Evolutionary conservation across 1,284 basidiomycete genomes (phyloP).

Genomic region (Tilletia setariae): DNA sequence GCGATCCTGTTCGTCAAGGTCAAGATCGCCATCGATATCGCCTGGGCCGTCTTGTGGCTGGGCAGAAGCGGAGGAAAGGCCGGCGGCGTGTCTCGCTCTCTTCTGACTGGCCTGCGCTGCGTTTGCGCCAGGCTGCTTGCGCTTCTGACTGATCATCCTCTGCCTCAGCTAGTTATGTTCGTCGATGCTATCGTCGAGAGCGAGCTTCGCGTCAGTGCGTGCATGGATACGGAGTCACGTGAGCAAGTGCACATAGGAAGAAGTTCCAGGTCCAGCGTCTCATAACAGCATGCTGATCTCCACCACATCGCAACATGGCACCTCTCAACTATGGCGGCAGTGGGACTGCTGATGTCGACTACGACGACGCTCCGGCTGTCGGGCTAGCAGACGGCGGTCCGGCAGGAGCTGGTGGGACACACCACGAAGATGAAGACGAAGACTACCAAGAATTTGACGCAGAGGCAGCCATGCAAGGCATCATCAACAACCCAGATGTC

Average conservation of each 20-base stretch:
- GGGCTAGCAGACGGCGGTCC: not conserved
- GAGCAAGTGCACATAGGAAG: too few relatives aligned
- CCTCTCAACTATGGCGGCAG: conserved; percentile 23
- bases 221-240: too few relatives aligned
- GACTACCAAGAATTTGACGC: conserved; percentile 11
- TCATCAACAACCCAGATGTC: conserved; percentile 5
- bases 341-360: conserved; percentile 15
- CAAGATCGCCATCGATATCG: conserved; percentile 33
- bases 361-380: not conserved
- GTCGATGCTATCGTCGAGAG: not conserved
- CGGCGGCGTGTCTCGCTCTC: not conserved
- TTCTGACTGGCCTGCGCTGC: not conserved
- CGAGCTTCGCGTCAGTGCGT: not conserved
- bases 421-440: not conserved
- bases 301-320: not conserved
- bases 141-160: conserved; percentile 1
- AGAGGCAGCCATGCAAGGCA: conserved; percentile 13
- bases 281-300: too few relatives aligned
- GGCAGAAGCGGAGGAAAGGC: not conserved
- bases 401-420: too few relatives aligned
- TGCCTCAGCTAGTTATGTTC: not conserved
- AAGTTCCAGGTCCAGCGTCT: too few relatives aligned
- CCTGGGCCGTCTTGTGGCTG: not conserved
- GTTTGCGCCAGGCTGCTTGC: not conserved
- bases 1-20: conserved; percentile 43